These are phyloP conservation scores for Trichothecium sympodiale DNA, from an alignment of 2,329 filamentous ascomycete species.

Conservation along the genomic window DNA sequence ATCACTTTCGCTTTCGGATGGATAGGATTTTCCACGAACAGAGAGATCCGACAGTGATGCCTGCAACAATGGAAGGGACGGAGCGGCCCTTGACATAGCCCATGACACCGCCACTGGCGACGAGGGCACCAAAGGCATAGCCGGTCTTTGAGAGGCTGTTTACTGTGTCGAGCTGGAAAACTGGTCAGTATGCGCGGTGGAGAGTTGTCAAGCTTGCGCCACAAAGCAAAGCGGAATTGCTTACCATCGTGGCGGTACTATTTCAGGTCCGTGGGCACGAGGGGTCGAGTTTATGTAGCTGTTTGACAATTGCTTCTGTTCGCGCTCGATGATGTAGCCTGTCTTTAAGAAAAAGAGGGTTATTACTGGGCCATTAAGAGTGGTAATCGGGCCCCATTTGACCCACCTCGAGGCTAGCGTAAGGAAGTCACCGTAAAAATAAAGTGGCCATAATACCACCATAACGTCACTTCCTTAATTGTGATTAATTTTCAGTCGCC, in stretches of 20 bases:
- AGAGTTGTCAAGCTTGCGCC: conserved; percentile 5
- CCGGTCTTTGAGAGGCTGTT: conserved; percentile 42
- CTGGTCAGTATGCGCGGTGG: not conserved
- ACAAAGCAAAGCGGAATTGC: not conserved
- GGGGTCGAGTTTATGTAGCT: not conserved
- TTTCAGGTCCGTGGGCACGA: not conserved
- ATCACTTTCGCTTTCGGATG: not conserved
- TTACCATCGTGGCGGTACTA: not conserved
- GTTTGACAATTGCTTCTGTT: not conserved
- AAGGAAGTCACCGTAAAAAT: no score
- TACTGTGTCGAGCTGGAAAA: conserved; percentile 1
- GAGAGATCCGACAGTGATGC: conserved; percentile 64
- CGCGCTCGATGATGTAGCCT: no score
- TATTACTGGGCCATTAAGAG: no score
- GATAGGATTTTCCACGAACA: conserved; percentile 26
- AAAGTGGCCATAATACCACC: no score
- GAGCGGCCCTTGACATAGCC: conserved; percentile 81
- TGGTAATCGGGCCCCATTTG: no score
- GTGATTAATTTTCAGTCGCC: no score
- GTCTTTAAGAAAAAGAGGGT: no score
- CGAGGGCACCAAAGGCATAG: conserved; percentile 68
- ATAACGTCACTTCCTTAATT: no score
- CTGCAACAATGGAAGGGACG: conserved; percentile 75
- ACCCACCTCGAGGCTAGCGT: no score
- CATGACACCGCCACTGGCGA: conserved; percentile 75